Evolutionary conservation across 108 stramenopile genomes (phyloP).

Genomic region (Bacterosira constricta): DNA sequence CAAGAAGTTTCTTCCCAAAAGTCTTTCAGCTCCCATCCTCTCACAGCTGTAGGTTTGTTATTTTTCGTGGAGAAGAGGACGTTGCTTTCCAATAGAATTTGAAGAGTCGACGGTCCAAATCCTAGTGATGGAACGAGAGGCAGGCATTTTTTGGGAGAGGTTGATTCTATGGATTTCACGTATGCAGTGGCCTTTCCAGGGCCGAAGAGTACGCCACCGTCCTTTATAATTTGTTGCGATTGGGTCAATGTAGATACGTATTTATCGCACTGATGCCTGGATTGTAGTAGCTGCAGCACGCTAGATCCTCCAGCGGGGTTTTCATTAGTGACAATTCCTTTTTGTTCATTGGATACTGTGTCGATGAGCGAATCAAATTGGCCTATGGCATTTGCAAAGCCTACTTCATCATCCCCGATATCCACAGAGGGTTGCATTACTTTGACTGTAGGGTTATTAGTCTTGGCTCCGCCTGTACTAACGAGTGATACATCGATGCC

Average conservation of each 20-base stretch:
- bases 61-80: conserved; percentile 52
- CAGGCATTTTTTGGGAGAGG: conserved; percentile 9
- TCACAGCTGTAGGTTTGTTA: conserved; percentile 23
- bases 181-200: conserved; percentile 73
- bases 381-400: conserved; percentile 65
- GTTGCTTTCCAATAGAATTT: conserved; percentile 63
- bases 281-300: conserved; percentile 50
- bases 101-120: conserved; percentile 63
- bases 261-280: conserved; percentile 53
- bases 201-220: conserved; percentile 76
- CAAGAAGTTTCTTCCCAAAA: conserved; percentile 86
- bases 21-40: conserved; percentile 71
- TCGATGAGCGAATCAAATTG: conserved; percentile 81
- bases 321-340: conserved; percentile 17
- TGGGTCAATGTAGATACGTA: conserved; percentile 72
- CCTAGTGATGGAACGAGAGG: conserved; percentile 52
- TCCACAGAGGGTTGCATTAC: conserved; percentile 59
- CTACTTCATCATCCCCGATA: conserved; percentile 48
- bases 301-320: conserved; percentile 17
- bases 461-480: conserved; percentile 47
- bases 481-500: conserved; percentile 68
- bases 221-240: conserved; percentile 67
- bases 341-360: conserved; percentile 69
- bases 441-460: conserved; percentile 46
- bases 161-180: conserved; percentile 49